Evolutionary conservation across 192 early-diverging fungal species (phyloP).

Genomic region (Coemansia sp.): DNA sequence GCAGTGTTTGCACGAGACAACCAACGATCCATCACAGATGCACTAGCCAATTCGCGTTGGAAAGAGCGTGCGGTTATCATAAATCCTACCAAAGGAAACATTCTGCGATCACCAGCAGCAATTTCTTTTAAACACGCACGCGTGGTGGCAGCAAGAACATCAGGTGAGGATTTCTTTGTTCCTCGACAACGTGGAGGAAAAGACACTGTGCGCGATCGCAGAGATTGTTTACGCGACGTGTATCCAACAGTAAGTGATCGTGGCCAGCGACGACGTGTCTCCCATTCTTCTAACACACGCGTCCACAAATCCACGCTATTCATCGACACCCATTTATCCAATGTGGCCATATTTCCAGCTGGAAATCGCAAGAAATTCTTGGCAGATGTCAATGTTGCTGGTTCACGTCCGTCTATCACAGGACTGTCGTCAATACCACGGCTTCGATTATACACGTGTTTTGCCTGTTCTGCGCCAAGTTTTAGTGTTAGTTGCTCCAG

Average conservation of each 20-base stretch:
- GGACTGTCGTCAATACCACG: constrained; percentile 51
- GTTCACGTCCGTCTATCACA: constrained; percentile 30
- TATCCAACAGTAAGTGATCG: constrained; percentile 32
- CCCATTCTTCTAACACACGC: constrained; percentile 51
- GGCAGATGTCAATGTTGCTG: constrained; percentile 32
- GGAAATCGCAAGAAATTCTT: constrained; percentile 44
- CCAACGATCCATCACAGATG: constrained; percentile 46
- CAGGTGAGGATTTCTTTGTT: constrained; percentile 19
- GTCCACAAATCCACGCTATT: constrained; percentile 48
- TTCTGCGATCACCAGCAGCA: constrained; percentile 4
- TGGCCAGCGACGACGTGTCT: constrained; percentile 41
- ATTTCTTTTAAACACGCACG: constrained; percentile 23
- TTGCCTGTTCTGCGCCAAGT: constrained; percentile 29
- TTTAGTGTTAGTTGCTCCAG: constrained; percentile 39
- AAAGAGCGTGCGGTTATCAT: constrained; percentile 37
- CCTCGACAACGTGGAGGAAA: constrained; percentile 33
- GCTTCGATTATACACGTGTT: constrained; percentile 35
- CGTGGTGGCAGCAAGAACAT: constrained; percentile 22
- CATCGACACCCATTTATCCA: constrained; percentile 49
- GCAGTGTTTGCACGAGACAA: constrained; percentile 12
- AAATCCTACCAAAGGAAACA: constrained; percentile 35
- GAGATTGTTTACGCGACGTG: constrained; percentile 7
- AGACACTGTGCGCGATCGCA: constrained; percentile 24
- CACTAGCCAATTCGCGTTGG: constrained; percentile 38
- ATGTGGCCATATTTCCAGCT: constrained; percentile 10